Conservation (phyloP, 257 asterid genomes). For the Solanum sejunctum region DNA sequence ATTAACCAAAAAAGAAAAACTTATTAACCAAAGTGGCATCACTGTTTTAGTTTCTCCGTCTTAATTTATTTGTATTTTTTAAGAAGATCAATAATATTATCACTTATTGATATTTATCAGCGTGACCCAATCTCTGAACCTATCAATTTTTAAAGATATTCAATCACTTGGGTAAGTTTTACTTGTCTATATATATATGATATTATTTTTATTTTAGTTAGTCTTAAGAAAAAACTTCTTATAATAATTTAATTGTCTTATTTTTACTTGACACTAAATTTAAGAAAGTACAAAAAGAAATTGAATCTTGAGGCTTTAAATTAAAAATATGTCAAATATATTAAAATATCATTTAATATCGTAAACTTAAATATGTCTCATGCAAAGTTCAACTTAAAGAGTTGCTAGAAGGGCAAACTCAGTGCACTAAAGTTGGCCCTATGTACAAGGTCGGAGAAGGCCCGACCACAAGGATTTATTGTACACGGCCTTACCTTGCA, state of each 20-base stretch:
- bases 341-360: background rate
- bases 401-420: background rate
- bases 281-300: background rate
- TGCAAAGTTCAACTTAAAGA: background rate
- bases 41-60: background rate
- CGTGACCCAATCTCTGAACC: no score
- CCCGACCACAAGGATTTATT: no score
- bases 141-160: background rate
- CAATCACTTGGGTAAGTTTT: background rate
- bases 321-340: background rate
- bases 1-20: background rate
- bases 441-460: no score
- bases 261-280: background rate
- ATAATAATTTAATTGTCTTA: background rate
- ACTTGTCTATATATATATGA: no score
- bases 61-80: background rate
- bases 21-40: background rate
- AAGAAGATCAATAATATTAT: background rate
- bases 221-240: background rate
- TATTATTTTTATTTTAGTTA: no score
- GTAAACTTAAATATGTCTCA: background rate
- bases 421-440: no score
- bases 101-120: background rate
- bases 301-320: background rate
- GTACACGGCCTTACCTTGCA: no score